Evolutionary conservation across 352 stramenopile species (phyloP), one percentile per base, ranked within the genome.

Genomic region (Globisporangium viniferum): DNA sequence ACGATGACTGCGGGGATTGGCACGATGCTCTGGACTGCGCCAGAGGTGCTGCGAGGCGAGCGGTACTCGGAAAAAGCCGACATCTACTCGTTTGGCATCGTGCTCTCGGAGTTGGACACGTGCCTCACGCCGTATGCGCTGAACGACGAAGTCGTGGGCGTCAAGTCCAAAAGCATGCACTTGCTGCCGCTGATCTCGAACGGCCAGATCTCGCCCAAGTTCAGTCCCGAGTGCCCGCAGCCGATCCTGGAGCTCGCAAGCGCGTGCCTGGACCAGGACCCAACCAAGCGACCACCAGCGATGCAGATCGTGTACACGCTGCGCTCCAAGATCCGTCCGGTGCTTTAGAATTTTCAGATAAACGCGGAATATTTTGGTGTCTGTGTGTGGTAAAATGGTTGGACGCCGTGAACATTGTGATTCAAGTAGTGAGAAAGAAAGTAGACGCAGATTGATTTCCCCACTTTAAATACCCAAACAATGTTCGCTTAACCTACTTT

Each of bases 281-380:
- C 78, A 53, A 69, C 54, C 33, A 81, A 85, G n/a, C 75, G 78
- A 7, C 78, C 75, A 39, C 62, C 67, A 0, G 78, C 78, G 51
- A 79, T 82, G 74, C 67, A 83, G 44, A 81, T 84, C 35, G 70
- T 81, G 36, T 84, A 82, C 66, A 68, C 74, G 57, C 69, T 84
- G 15, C 73, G 77, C 51, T 84, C 77, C 31, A 81, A 84, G 68
- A 81, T 83, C 64, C 66, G 56, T 7, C 65, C 31, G n/a, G 77
- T 68, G 59, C 62, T 81, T 56, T 78, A 76, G 56, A 58, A 7
- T 3, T 14, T 2, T 31, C n/a, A 48, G 12, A 48, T 14, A n/a
- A 18, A 48, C 20, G 12, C 39, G 39, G 14, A 12, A 48, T 24
- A 20, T 20, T 20, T 48, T 48, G 39, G 12, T 48, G 39, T 8